Conservation (phyloP, 305 asterid species). For the Fraxinus ornus region DNA sequence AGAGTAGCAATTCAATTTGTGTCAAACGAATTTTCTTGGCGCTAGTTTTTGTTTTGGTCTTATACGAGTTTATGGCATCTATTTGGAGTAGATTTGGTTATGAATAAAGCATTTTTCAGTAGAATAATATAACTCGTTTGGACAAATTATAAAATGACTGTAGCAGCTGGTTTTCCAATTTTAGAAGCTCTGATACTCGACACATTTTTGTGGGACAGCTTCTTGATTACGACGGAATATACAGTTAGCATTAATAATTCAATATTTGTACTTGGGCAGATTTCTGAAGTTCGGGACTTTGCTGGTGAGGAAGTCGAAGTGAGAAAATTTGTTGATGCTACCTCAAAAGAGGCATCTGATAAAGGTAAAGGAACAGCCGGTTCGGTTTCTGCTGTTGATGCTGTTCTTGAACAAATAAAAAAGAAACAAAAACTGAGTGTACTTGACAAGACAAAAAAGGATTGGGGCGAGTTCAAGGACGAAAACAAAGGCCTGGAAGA, state of each 20-base stretch:
- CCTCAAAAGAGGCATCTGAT: slow-evolving; percentile 56
- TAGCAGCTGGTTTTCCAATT: neutral
- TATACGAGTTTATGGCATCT: neutral
- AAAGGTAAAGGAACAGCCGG: slow-evolving; percentile 65
- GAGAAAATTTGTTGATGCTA: slow-evolving; percentile 71
- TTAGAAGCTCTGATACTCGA: neutral
- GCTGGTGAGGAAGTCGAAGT: slow-evolving; percentile 89
- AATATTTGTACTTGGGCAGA: slow-evolving; percentile 34
- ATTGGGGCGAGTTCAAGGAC: slow-evolving; percentile 95
- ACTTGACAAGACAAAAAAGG: slow-evolving; percentile 92
- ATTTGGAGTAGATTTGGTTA: neutral
- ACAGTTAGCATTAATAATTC: neutral
- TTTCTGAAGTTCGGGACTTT: slow-evolving; percentile 82
- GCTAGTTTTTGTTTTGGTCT: neutral
- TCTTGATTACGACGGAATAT: neutral
- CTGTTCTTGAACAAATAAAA: slow-evolving; percentile 81
- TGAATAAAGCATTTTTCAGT: neutral
- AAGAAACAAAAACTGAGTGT: slow-evolving; percentile 92
- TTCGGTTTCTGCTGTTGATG: slow-evolving; percentile 75
- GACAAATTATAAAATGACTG: neutral
- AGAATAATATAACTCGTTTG: neutral
- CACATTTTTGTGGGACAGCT: neutral
- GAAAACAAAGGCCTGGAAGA: slow-evolving; percentile 84
- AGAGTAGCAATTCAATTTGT: neutral
- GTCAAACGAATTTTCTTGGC: neutral